These are phyloP conservation scores for Pezicula neosporulosa DNA, from an alignment of 2,329 filamentous ascomycete species.

Conservation along the genomic window DNA sequence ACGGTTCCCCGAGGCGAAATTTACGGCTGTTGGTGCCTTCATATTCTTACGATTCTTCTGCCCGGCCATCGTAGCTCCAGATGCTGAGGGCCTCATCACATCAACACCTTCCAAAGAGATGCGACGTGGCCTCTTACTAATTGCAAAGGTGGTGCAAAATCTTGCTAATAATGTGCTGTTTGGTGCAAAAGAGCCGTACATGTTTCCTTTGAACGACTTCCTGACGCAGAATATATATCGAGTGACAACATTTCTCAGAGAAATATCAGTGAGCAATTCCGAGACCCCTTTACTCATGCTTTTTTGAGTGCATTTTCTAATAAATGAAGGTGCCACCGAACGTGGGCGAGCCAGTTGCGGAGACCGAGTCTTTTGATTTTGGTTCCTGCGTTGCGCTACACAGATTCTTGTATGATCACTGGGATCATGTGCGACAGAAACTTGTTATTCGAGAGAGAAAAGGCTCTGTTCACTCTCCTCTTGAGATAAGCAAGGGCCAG, in stretches of 20 bases:
- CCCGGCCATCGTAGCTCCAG: slow-evolving; percentile 67
- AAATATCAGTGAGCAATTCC: slow-evolving; percentile 56
- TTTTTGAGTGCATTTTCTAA: slow-evolving; percentile 2
- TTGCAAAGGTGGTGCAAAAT: slow-evolving; percentile 70
- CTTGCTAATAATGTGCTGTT: slow-evolving; percentile 70
- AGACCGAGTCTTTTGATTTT: slow-evolving; percentile 59
- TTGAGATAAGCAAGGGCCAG: slow-evolving; percentile 47
- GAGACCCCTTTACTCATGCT: background rate
- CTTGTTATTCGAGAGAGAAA: slow-evolving; percentile 57
- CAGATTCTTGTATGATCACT: slow-evolving; percentile 67
- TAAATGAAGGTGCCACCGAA: slow-evolving; percentile 42
- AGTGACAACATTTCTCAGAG: slow-evolving; percentile 63
- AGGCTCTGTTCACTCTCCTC: slow-evolving; percentile 51
- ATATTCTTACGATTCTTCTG: slow-evolving; percentile 72
- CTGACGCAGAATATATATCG: slow-evolving; percentile 65
- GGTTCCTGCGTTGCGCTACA: slow-evolving; percentile 68
- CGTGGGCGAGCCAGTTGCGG: slow-evolving; percentile 37
- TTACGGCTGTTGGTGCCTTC: slow-evolving; percentile 68
- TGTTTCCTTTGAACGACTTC: slow-evolving; percentile 69
- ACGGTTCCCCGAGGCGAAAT: slow-evolving; percentile 66
- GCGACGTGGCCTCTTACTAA: slow-evolving; percentile 63
- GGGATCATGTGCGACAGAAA: slow-evolving; percentile 66
- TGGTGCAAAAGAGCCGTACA: slow-evolving; percentile 69
- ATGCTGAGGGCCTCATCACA: slow-evolving; percentile 62
- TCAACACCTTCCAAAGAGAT: slow-evolving; percentile 63